A percentile compares a stretch with the other conserved stretches of the same genome.
Conservation (phyloP, 306 rosid species). For the Macrotyloma uniflorum region DNA sequence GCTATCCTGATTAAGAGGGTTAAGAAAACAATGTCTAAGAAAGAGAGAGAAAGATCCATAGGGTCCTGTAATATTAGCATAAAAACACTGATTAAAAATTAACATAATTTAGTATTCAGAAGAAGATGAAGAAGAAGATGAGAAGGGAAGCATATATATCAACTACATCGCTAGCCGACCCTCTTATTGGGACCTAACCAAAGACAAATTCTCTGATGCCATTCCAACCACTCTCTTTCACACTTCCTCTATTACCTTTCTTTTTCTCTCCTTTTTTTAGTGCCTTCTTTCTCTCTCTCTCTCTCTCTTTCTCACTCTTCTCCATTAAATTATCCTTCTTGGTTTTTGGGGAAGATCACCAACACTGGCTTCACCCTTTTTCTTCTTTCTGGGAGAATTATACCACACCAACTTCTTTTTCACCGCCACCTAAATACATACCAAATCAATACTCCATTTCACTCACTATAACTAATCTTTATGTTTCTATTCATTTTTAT, state of each 20-base stretch:
- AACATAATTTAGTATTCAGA: slow-evolving; percentile 16
- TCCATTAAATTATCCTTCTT: no score
- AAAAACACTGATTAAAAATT: slow-evolving; percentile 5
- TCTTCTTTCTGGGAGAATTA: slow-evolving; percentile 12
- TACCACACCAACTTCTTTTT: neutral
- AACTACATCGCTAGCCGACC: slow-evolving; percentile 41
- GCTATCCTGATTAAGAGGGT: slow-evolving; percentile 46
- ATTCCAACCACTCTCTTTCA: slow-evolving; percentile 72
- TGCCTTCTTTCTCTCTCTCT: slow-evolving; percentile 56
- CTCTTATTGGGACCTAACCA: slow-evolving; percentile 50
- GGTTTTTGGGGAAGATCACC: slow-evolving; percentile 67
- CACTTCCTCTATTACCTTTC: slow-evolving; percentile 38
- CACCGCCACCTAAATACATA: neutral
- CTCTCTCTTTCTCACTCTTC: no score
- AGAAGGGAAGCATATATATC: neutral
- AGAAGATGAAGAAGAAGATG: neutral
- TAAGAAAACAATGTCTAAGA: slow-evolving; percentile 54
- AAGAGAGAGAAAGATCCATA: neutral
- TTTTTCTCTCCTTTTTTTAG: slow-evolving; percentile 24
- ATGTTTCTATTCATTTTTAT: neutral
- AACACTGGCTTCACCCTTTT: slow-evolving; percentile 37
- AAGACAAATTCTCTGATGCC: slow-evolving; percentile 72
- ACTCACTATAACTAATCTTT: neutral
- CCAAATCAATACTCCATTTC: slow-evolving; percentile 15
- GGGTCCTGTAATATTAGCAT: slow-evolving; percentile 35